These are phyloP conservation scores for Clarireedia hainanense DNA, from an alignment of 2,329 filamentous ascomycete genomes.

Conservation along the genomic window DNA sequence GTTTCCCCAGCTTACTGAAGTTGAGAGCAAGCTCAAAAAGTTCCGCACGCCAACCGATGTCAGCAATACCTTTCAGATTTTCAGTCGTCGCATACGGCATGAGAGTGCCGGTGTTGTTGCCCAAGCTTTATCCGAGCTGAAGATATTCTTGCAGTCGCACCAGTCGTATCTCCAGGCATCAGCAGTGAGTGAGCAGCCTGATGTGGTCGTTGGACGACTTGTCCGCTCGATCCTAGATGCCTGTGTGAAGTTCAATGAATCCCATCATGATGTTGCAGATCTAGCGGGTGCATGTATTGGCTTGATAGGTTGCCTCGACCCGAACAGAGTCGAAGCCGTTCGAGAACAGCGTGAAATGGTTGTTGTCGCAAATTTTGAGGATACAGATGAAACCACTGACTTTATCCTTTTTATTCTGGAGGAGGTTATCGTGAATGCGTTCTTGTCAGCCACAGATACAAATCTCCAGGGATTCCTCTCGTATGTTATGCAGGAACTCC, in stretches of 20 bases:
- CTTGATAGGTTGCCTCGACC: constrained; percentile 83
- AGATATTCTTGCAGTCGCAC: constrained; percentile 61
- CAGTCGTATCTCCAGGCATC: constrained; percentile 74
- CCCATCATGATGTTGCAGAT: constrained; percentile 57
- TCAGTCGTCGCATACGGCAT: constrained; percentile 65
- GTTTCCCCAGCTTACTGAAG: constrained; percentile 60
- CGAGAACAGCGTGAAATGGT: constrained; percentile 77
- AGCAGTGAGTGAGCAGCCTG: constrained; percentile 75
- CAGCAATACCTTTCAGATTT: constrained; percentile 60
- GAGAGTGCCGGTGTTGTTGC: constrained; percentile 82
- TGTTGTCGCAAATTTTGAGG: constrained; percentile 78
- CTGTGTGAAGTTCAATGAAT: constrained; percentile 68
- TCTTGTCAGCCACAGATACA: constrained; percentile 82
- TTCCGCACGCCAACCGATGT: constrained; percentile 59
- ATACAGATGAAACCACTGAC: constrained; percentile 68
- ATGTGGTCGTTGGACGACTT: constrained; percentile 62
- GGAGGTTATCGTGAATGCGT: constrained; percentile 82
- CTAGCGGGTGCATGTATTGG: constrained; percentile 79
- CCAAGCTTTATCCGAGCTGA: constrained; percentile 71
- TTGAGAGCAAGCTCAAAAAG: constrained; percentile 56
- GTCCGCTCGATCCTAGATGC: constrained; percentile 78
- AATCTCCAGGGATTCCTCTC: constrained; percentile 85
- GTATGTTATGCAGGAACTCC: constrained; percentile 87
- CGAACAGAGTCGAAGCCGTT: constrained; percentile 76
- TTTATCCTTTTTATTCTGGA: constrained; percentile 83